Evolutionary conservation across 257 asterid genomes (phyloP).

Genomic region (Plantago ovata): DNA sequence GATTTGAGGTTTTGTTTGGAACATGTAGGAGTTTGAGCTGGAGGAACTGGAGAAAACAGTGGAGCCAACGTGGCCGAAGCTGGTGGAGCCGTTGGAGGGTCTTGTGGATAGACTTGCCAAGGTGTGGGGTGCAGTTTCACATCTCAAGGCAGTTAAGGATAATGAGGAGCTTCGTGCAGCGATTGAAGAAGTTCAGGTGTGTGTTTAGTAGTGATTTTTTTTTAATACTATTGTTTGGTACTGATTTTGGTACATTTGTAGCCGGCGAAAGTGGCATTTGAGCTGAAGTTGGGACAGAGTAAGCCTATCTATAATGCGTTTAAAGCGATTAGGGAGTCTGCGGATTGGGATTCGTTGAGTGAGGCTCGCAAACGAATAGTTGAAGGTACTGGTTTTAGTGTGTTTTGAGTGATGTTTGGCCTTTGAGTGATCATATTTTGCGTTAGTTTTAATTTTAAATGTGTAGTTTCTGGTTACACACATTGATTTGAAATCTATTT

Average conservation of each 20-base stretch:
- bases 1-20: constrained; percentile 8
- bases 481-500: constrained; percentile 10
- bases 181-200: constrained; percentile 96
- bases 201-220: constrained; percentile 3
- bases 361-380: constrained; percentile 93
- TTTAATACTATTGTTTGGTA: background rate
- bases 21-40: constrained; percentile 63
- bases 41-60: constrained; percentile 81
- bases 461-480: background rate
- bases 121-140: constrained; percentile 96
- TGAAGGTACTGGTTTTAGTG: constrained; percentile 47
- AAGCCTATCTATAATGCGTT: constrained; percentile 90
- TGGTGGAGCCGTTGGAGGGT: constrained; percentile 96
- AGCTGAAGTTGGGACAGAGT: constrained; percentile 85
- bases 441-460: background rate
- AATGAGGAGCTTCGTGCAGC: constrained; percentile 87
- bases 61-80: constrained; percentile 92
- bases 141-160: constrained; percentile 88
- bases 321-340: constrained; percentile 71
- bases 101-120: constrained; percentile 60
- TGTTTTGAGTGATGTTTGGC: background rate
- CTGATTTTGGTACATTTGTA: constrained; percentile 29
- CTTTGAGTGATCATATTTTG: constrained; percentile 5
- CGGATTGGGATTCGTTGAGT: constrained; percentile 69
- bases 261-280: constrained; percentile 93